Base-by-base conservation (phyloP, 192 early-diverging fungal genomes). In the Obelidium mucronatum region DNA sequence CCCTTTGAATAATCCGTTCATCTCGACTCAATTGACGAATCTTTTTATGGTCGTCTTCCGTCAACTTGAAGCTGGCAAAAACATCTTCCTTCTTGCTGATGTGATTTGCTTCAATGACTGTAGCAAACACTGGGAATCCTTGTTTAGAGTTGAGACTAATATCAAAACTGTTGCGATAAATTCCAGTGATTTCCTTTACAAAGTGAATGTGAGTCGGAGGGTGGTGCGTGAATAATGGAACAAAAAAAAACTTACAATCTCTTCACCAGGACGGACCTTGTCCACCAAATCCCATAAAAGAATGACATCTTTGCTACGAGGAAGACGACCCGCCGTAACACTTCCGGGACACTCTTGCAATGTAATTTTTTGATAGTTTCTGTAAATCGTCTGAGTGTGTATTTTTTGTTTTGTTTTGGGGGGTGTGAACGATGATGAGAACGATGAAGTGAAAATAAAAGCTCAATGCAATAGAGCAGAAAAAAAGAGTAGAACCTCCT, bases 201-300 rank as follows among this genome's bases (percentile, higher is more conserved):
- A 19, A 19, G 31, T 59, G 31, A 0, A 59, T 28, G 36, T 31
- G 40, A 54, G 37, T 15, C 28, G 26, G 40, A n/a, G n/a, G n/a
- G n/a, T n/a, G n/a, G n/a, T n/a, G n/a, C n/a, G n/a, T n/a, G n/a
- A n/a, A n/a, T n/a, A n/a, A n/a, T n/a, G 15, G 15, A 35, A 59
- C 31, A 17, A 59, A 13, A 24, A 59, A 24, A 19, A 6, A 59
- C 84, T 39, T 83, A 92, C 93, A 54, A 99, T 91, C 81, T 97
- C 94, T 79, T 99, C 97, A 67, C 97, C 97, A 42, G 97, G 97
- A 68, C 95, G 91, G 37, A 94, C 96, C 64, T 89, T 91, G 80
- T 99, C 97, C 62, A 99, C 97, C 69, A 99, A 85, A 82, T 99
- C 97, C 92, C 95, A 95, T 34, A 99, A 85, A 67, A 95, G 85